Conservation (phyloP, 2,329 filamentous ascomycete genomes). For the Alternaria longipes region DNA sequence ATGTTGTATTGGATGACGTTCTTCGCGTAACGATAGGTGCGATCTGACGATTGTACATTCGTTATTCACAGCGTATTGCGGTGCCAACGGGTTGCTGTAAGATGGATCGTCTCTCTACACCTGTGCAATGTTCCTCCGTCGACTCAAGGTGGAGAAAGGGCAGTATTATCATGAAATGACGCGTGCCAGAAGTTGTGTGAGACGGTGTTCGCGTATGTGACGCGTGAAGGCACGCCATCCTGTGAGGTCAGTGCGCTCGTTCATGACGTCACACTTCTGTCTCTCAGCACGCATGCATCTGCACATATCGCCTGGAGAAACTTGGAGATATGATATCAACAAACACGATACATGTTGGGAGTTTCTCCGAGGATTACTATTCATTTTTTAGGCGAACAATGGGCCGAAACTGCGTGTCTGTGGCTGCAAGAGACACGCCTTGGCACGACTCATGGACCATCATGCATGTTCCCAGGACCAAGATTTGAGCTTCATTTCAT, state of each 20-base stretch:
- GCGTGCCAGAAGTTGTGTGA: background rate
- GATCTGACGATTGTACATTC: background rate
- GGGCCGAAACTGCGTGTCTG: background rate
- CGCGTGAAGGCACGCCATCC: background rate
- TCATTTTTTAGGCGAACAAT: background rate
- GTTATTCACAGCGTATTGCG: background rate
- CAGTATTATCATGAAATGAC: background rate
- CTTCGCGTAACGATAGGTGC: background rate
- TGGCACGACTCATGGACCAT: background rate
- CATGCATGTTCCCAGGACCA: constrained; percentile 1
- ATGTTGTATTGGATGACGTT: background rate
- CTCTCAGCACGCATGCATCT: background rate
- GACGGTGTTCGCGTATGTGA: background rate
- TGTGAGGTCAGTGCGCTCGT: too few relatives aligned
- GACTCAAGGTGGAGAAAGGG: rapidly evolving
- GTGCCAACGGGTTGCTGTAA: background rate
- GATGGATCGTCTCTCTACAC: rapidly evolving
- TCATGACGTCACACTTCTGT: background rate
- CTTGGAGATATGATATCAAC: background rate
- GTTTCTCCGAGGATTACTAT: background rate
- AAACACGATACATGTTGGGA: rapidly evolving
- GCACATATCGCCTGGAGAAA: background rate
- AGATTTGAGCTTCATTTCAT: background rate
- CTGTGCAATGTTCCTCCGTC: background rate
- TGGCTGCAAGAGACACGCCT: background rate